Conservation (phyloP, 164 flowering plant species). For the Vitis labrusca region DNA sequence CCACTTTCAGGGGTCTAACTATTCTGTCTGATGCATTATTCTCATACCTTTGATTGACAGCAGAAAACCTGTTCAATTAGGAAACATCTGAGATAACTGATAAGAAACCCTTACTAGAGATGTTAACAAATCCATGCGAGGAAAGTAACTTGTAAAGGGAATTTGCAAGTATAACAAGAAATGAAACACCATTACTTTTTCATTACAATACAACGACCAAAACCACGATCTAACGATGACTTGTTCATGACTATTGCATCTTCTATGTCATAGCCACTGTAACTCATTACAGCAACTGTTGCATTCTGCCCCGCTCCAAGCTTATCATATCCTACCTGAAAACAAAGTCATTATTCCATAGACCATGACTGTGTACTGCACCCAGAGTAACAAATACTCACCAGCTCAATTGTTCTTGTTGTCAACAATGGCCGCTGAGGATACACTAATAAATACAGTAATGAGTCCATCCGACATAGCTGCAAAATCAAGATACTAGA, state of each 20-base stretch:
- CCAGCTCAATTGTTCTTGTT: conserved; percentile 95
- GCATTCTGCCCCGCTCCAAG: conserved; percentile 99
- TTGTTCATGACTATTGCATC: conserved; percentile 99
- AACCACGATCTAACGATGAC: conserved; percentile 95
- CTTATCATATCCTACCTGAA: conserved; percentile 88
- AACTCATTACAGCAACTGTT: conserved; percentile 99
- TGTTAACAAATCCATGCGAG: not conserved
- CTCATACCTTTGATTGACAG: conserved; percentile 49
- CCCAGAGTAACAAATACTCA: conserved; percentile 26
- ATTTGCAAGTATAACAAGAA: no score
- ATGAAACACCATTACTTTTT: conserved; percentile 48
- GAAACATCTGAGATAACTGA: no score
- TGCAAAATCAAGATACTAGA: conserved; percentile 25
- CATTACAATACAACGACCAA: conserved; percentile 95
- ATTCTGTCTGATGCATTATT: conserved; percentile 64
- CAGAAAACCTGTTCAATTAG: conserved; percentile 39
- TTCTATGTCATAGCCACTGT: conserved; percentile 97
- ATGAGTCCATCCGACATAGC: conserved; percentile 82
- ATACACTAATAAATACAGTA: conserved; percentile 88
- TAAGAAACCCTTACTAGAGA: no score
- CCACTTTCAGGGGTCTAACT: conserved; percentile 49
- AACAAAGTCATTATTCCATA: conserved; percentile 10
- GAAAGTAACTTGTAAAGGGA: no score
- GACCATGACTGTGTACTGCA: not conserved
- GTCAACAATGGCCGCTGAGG: conserved; percentile 96